Evolutionary conservation across 768 basidiomycete genomes (phyloP), one percentile per base, ranked within the genome.

Genomic region (Leucosporidium creatinivorum): DNA sequence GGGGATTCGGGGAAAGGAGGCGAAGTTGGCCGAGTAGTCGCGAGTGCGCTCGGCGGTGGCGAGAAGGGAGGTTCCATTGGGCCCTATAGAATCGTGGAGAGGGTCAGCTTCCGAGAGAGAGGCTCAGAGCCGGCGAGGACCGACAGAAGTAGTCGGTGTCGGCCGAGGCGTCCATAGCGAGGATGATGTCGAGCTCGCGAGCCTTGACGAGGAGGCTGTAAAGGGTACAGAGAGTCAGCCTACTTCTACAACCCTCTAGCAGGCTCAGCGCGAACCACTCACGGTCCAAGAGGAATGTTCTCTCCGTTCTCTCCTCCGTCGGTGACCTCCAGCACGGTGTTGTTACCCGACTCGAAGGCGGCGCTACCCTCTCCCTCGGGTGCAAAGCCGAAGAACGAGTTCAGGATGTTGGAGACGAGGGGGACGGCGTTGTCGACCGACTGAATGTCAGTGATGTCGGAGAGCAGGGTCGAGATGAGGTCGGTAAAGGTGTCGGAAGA

Each of bases 261-360:
- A 33, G 33, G 1, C 15, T 12, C 15, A 28, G 15, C 7, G 3
- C 1, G 5, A 5, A 54, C 26, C 12, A 28, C 52, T 25, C 52
- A 54, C 55, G 55, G 55, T 19, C 30, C 25, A n/a, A 57, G n/a
- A 0, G 91, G 91, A 10, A 89, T 75, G 73, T 88, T 86, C 73
- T 89, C 87, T 15, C 77, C 76, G 73, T 89, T 88, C 26, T 86
- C 85, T 25, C 85, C 81, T 0, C 89, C 89, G 74, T 89, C 89
- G 23, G 89, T 82, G 26, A 90, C 82, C 58, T 85, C 81, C 15
- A 91, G 77, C 80, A 83, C 83, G 19, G 77, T 76, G 30, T 81
- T 79, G 60, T 79, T 78, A 0, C 84, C 77, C 70, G 88, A 86
- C 56, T 83, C 78, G 73, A 85, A 33, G 31, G 21, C 31, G 2